Percentiles rank a stretch among this genome's conserved stretches.
These are phyloP conservation scores for Malassezia globosa DNA, from an alignment of 1,284 basidiomycete genomes.

Conservation along the genomic window DNA sequence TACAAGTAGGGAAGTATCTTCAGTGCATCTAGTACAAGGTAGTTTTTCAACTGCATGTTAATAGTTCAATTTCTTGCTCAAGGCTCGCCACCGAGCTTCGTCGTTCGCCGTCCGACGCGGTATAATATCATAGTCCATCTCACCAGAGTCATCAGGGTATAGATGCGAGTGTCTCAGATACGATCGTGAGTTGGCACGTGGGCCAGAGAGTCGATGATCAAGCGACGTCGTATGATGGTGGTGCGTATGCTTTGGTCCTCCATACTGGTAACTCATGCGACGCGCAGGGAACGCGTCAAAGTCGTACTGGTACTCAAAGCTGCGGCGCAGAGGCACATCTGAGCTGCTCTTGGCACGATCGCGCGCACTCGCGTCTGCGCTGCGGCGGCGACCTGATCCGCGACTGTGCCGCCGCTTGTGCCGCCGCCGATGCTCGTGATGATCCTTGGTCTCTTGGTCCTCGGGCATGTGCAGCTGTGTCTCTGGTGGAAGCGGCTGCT, in stretches of 20 bases:
- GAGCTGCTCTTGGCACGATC: not conserved
- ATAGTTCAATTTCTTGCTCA: not conserved
- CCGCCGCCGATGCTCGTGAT: not conserved
- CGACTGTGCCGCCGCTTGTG: not conserved
- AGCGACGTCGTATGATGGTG: not conserved
- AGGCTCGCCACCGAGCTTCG: not conserved
- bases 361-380: not conserved
- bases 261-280: not conserved
- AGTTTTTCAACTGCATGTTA: not conserved
- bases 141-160: conserved; percentile 1
- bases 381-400: too few relatives aligned
- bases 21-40: too few relatives aligned
- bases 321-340: not conserved
- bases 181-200: not conserved
- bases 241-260: not conserved
- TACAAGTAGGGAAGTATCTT: too few relatives aligned
- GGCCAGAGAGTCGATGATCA: not conserved
- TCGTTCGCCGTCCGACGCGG: not conserved
- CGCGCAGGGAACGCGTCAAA: conserved; percentile 3
- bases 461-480: not conserved
- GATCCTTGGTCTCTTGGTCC: not conserved
- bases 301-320: conserved; percentile 11
- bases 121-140: not conserved
- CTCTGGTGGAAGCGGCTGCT: not conserved
- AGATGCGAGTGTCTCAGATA: conserved; percentile 1